These are phyloP conservation scores for Closterium sp. DNA, from an alignment of 139 green algal species.

Conservation along the genomic window DNA sequence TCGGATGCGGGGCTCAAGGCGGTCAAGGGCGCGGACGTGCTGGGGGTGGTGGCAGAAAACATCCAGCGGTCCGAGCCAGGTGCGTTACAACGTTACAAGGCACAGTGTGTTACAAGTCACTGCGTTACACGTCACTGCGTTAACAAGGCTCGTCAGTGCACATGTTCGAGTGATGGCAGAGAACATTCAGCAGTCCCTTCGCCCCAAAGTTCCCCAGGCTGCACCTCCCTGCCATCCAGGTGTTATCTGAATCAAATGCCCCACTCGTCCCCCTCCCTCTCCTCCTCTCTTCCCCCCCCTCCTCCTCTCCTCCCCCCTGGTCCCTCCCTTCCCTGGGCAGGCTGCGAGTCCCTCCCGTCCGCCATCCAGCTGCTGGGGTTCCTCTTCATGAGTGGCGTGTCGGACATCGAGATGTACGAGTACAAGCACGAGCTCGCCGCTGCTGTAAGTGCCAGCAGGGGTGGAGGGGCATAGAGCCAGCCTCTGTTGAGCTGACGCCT, in stretches of 20 bases:
- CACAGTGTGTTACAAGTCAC: too few species aligned
- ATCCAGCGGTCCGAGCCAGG: background rate
- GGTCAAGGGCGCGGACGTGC: background rate
- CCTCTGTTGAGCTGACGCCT: too few species aligned
- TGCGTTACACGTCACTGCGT: too few species aligned
- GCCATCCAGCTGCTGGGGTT: constrained; percentile 6
- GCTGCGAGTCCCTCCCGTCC: background rate
- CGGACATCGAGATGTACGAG: constrained; percentile 1
- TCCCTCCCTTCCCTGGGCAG: background rate
- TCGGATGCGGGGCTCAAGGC: background rate
- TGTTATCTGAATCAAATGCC: too few species aligned
- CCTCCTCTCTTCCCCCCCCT: background rate
- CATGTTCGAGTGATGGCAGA: too few species aligned
- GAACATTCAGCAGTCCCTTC: too few species aligned
- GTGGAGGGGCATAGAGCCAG: too few species aligned
- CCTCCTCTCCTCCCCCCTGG: background rate
- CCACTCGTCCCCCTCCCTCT: background rate
- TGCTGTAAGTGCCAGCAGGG: background rate
- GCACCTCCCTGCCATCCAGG: too few species aligned
- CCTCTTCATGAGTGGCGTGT: constrained; percentile 1
- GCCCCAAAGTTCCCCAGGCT: too few species aligned
- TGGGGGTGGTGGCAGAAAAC: background rate
- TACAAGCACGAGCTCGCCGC: background rate
- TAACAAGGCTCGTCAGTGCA: too few species aligned
- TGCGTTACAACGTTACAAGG: background rate